phyloP scores from a whole-genome alignment of 2,329 filamentous ascomycete genomes.

The Botrytis hyacinthi region DNA sequence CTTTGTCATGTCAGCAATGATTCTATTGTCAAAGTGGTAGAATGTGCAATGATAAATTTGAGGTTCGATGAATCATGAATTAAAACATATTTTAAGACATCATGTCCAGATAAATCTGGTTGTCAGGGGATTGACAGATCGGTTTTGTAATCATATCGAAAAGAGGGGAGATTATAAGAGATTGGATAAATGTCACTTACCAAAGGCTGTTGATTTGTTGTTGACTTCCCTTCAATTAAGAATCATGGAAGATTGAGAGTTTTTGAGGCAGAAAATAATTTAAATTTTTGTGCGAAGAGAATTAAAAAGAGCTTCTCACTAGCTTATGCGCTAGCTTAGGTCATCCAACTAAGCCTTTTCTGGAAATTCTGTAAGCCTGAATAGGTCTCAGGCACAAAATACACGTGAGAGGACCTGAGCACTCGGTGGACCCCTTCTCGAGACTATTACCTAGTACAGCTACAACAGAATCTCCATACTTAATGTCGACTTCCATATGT shows the following conservation, averaged over 20 bases:
- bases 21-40: neutral
- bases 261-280: neutral
- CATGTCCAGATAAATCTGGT: slow-evolving; percentile 43
- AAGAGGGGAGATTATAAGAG: neutral
- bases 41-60: slow-evolving; percentile 22
- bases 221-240: neutral
- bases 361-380: too few relatives aligned
- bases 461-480: too few relatives aligned
- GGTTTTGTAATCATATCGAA: slow-evolving; percentile 60
- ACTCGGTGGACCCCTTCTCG: neutral
- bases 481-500: neutral
- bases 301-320: neutral
- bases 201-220: neutral
- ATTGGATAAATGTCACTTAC: slow-evolving; percentile 8
- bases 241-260: neutral
- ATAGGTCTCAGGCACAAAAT: neutral
- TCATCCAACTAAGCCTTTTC: neutral
- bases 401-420: neutral
- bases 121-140: slow-evolving; percentile 87
- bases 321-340: slow-evolving; percentile 13
- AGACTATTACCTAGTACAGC: neutral
- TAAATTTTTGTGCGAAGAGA: neutral
- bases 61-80: slow-evolving; percentile 46
- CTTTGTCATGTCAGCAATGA: slow-evolving; percentile 9
- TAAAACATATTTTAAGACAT: slow-evolving; percentile 52